phyloP scores from a whole-genome alignment of 805 yeast species.

The Dipodascus geniculatus region DNA sequence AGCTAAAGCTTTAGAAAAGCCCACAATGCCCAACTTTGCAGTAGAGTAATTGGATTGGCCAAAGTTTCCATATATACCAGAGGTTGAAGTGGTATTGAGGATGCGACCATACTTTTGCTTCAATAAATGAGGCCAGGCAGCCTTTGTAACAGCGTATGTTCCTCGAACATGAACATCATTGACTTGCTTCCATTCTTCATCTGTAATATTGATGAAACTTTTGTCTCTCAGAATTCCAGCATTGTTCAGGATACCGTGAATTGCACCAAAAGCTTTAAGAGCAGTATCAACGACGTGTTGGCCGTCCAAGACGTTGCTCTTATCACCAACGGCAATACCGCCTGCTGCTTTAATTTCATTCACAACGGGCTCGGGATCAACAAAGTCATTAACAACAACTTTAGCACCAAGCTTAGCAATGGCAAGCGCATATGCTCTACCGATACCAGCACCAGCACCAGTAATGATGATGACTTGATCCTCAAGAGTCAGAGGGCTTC shows the following conservation, averaged over 20 bases:
- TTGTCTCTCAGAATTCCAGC: conserved; percentile 92
- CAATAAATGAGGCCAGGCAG: conserved; percentile 84
- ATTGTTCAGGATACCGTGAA: conserved; percentile 79
- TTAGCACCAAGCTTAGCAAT: conserved; percentile 90
- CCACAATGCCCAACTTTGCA: conserved; percentile 82
- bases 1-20: conserved; percentile 76
- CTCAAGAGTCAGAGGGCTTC: conserved; percentile 47
- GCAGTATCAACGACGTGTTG: conserved; percentile 69
- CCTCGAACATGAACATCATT: conserved; percentile 74
- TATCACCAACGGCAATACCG: conserved; percentile 73
- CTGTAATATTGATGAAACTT: conserved; percentile 75
- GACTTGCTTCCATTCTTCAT: conserved; percentile 73
- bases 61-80: conserved; percentile 95
- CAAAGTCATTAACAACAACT: conserved; percentile 86
- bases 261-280: conserved; percentile 60
- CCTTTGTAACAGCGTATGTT: conserved; percentile 67
- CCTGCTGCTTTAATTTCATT: conserved; percentile 62
- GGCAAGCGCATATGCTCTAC: conserved; percentile 75
- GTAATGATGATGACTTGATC: conserved; percentile 84
- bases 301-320: conserved; percentile 74
- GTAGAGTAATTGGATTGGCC: conserved; percentile 96
- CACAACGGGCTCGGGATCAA: conserved; percentile 61
- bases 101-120: conserved; percentile 73
- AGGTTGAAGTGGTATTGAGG: conserved; percentile 84
- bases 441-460: conserved; percentile 93